phyloP scores from a whole-genome alignment of 1,284 basidiomycete genomes.

The Limonomyces culmigenus region DNA sequence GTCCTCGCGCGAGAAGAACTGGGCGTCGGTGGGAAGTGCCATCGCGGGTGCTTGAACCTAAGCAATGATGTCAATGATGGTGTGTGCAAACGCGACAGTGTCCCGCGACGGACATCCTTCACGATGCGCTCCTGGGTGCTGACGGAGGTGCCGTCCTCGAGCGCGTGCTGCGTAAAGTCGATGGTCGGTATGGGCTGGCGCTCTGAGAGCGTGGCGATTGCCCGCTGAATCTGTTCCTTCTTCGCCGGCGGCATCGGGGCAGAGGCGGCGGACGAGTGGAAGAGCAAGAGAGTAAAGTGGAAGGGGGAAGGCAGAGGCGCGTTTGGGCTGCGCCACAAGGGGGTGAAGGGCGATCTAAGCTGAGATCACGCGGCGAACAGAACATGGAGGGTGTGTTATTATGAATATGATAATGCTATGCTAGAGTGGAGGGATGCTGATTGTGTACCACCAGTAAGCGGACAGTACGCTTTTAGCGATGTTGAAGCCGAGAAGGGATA shows the following conservation, averaged over 20 bases:
- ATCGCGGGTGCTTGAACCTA: conserved; percentile 94
- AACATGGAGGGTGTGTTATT: too few relatives aligned
- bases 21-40: conserved; percentile 78
- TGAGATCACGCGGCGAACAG: too few relatives aligned
- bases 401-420: too few relatives aligned
- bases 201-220: conserved; percentile 58
- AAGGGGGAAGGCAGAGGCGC: too few relatives aligned
- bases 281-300: not conserved
- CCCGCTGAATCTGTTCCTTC: conserved; percentile 47
- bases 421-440: too few relatives aligned
- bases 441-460: too few relatives aligned
- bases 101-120: conserved; percentile 46
- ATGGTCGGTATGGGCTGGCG: conserved; percentile 49
- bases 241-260: not conserved
- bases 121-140: conserved; percentile 77
- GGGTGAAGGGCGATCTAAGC: not conserved
- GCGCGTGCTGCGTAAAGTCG: conserved; percentile 79
- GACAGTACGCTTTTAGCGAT: conserved; percentile 62
- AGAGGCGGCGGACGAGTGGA: not conserved
- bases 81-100: conserved; percentile 1
- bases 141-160: conserved; percentile 78
- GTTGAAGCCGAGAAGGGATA: conserved; percentile 83
- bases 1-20: conserved; percentile 82
- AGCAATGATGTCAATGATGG: not conserved
- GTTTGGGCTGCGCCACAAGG: too few relatives aligned